phyloP scores from a whole-genome alignment of 176 grass and related monocot species.

The Thinopyrum elongatum region DNA sequence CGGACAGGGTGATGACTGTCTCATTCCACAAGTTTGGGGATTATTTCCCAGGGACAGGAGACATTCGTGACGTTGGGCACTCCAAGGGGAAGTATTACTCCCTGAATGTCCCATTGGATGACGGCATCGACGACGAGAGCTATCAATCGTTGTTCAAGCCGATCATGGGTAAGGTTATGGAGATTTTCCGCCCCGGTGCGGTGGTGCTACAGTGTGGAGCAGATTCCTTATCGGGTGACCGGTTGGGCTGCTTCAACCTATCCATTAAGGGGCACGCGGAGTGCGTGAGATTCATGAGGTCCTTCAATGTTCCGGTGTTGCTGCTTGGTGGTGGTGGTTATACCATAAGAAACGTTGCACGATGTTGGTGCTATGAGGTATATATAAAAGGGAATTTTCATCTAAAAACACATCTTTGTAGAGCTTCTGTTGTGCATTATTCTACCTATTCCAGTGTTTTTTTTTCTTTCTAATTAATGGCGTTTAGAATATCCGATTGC shows the following conservation, averaged over 20 bases:
- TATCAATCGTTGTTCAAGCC: slow-evolving; percentile 97
- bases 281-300: slow-evolving; percentile 93
- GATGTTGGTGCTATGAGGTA: slow-evolving; percentile 99
- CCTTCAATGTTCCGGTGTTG: slow-evolving; percentile 86
- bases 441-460: not conserved
- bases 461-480: not conserved
- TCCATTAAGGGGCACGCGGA: slow-evolving; percentile 87
- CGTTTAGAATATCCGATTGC: not conserved
- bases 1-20: slow-evolving; percentile 85
- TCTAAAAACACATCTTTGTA: not conserved
- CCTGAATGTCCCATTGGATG: slow-evolving; percentile 81
- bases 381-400: slow-evolving; percentile 20
- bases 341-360: slow-evolving; percentile 88
- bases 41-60: slow-evolving; percentile 91
- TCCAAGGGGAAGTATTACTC: slow-evolving; percentile 83
- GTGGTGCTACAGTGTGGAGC: slow-evolving; percentile 93
- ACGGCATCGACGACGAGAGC: slow-evolving; percentile 91
- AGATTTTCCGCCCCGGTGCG: slow-evolving; percentile 79
- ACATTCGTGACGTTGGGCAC: slow-evolving; percentile 63
- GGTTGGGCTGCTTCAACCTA: slow-evolving; percentile 92
- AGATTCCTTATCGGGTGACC: slow-evolving; percentile 86
- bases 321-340: slow-evolving; percentile 90
- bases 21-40: slow-evolving; percentile 98
- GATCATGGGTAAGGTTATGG: slow-evolving; percentile 86
- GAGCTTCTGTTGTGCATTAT: not conserved